Evolutionary conservation across 768 basidiomycete genomes (phyloP).

Genomic region (Pleurotus djamor): DNA sequence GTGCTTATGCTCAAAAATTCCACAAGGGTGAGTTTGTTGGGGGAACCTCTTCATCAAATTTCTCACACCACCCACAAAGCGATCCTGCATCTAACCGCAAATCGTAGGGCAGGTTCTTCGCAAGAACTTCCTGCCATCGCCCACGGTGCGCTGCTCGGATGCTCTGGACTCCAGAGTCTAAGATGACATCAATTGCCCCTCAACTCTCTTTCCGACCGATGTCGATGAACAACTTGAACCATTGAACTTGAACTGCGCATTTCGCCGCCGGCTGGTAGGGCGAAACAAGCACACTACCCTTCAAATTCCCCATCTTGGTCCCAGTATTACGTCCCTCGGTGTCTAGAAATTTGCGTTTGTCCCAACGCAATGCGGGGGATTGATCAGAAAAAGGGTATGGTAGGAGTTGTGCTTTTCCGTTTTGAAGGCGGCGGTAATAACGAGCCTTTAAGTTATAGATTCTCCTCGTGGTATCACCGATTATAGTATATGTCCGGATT

Average conservation of each 20-base stretch:
- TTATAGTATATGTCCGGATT: not conserved
- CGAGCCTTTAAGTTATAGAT: not conserved
- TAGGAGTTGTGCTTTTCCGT: not conserved
- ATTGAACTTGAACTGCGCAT: too few relatives aligned
- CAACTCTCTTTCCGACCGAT: too few relatives aligned
- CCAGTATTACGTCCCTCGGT: not conserved
- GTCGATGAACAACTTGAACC: too few relatives aligned
- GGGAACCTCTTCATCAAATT: not conserved
- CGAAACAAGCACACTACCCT: too few relatives aligned
- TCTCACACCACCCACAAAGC: conserved; percentile 4
- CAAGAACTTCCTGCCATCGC: too few relatives aligned
- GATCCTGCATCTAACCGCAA: too few relatives aligned
- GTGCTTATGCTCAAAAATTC: not conserved
- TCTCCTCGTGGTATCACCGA: conserved; percentile 1
- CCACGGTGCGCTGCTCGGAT: too few relatives aligned
- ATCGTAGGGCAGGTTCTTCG: too few relatives aligned
- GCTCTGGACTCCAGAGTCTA: not conserved
- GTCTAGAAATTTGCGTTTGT: not conserved
- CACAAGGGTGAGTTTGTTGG: not conserved
- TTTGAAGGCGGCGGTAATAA: conserved; percentile 8
- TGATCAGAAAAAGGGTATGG: not conserved
- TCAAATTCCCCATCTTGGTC: too few relatives aligned
- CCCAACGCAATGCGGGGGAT: not conserved
- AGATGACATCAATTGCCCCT: too few relatives aligned
- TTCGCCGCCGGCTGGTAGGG: too few relatives aligned